phyloP scores from a whole-genome alignment of 805 yeast species.

The Jamesozyma spencerorum region DNA sequence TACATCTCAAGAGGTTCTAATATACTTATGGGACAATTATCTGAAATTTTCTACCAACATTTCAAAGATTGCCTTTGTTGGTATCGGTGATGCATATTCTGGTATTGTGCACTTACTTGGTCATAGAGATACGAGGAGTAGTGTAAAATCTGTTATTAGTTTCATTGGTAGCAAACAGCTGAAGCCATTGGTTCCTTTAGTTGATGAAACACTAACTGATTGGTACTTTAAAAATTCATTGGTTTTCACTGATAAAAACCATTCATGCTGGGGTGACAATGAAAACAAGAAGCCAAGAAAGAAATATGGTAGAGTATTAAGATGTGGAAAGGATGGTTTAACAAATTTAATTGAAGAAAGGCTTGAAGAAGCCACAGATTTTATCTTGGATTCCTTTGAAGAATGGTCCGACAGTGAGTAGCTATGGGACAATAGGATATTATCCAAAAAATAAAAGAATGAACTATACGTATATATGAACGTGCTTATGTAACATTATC shows the following conservation, averaged over 20 bases:
- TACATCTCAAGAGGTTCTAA: slow-evolving; percentile 65
- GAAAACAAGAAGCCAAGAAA: slow-evolving; percentile 69
- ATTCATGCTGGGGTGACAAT: slow-evolving; percentile 69
- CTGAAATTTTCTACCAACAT: slow-evolving; percentile 60
- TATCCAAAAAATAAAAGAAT: background rate
- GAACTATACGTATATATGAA: no score
- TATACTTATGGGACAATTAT: slow-evolving; percentile 87
- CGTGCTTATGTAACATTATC: no score
- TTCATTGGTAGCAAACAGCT: slow-evolving; percentile 62
- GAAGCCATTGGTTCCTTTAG: slow-evolving; percentile 71
- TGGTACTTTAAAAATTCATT: slow-evolving; percentile 87
- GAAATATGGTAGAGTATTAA: slow-evolving; percentile 82
- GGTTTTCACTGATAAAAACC: slow-evolving; percentile 64
- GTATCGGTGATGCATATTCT: slow-evolving; percentile 82
- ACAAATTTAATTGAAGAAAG: slow-evolving; percentile 71
- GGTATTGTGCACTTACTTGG: slow-evolving; percentile 83
- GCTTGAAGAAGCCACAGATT: slow-evolving; percentile 79
- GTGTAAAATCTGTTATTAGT: slow-evolving; percentile 61
- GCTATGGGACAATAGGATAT: background rate
- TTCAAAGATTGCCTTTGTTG: slow-evolving; percentile 66
- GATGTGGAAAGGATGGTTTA: slow-evolving; percentile 61
- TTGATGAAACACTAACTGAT: slow-evolving; percentile 83
- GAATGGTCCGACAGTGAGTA: slow-evolving; percentile 44
- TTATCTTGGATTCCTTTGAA: slow-evolving; percentile 69
- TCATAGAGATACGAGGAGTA: slow-evolving; percentile 58